A percentile compares a stretch with the other conserved stretches of the same genome.
Conservation (phyloP, 2,329 filamentous ascomycete species). For the Diaporthe citriasiana region DNA sequence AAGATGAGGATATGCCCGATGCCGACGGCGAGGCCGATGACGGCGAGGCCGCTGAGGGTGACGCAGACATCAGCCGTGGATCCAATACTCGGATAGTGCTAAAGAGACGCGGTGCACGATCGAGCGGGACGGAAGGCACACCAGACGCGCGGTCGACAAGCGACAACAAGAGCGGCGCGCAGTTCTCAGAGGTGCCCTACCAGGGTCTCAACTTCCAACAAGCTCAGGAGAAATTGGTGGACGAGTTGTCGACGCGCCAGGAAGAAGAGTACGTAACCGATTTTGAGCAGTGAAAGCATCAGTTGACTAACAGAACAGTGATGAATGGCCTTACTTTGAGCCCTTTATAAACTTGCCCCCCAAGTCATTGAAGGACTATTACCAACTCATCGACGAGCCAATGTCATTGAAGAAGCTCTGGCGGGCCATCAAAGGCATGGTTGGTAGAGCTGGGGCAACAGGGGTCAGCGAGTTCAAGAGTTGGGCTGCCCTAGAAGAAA, state of each 20-base stretch:
- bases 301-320: conserved; percentile 59
- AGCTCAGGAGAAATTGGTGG: conserved; percentile 87
- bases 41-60: conserved; percentile 45
- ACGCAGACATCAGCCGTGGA: conserved; percentile 46
- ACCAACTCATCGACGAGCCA: conserved; percentile 84
- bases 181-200: conserved; percentile 72
- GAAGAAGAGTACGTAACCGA: conserved; percentile 70
- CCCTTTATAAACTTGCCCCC: conserved; percentile 85
- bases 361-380: conserved; percentile 85
- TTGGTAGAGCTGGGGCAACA: conserved; percentile 76
- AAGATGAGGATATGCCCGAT: conserved; percentile 47
- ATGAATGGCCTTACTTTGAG: conserved; percentile 77
- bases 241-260: conserved; percentile 78
- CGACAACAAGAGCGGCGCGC: conserved; percentile 61
- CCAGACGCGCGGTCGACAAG: conserved; percentile 46
- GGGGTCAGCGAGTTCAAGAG: conserved; percentile 79
- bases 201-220: conserved; percentile 83
- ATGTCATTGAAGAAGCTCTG: conserved; percentile 83
- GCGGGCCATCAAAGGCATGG: conserved; percentile 81
- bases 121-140: conserved; percentile 49
- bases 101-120: conserved; percentile 45
- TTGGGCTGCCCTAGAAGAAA: conserved; percentile 86
- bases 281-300: background rate
- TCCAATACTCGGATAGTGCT: conserved; percentile 42
- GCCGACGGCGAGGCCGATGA: conserved; percentile 51